Conservation (phyloP, 257 asterid genomes). For the Capsicum pubescens region DNA sequence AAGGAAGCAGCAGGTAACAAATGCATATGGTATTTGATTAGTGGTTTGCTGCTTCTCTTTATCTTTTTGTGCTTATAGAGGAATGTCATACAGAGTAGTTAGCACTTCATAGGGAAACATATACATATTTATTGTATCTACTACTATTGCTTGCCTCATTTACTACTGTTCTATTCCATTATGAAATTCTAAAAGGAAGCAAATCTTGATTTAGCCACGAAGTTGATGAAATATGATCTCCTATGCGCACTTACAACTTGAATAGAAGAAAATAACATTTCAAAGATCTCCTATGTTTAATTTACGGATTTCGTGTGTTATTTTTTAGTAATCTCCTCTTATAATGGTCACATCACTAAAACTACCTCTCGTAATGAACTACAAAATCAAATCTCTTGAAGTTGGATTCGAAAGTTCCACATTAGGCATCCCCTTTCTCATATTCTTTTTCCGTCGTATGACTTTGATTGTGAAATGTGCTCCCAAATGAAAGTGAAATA, state of each 20-base stretch:
- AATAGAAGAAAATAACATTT: neutral
- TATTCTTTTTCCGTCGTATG: no score
- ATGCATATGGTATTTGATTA: neutral
- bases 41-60: neutral
- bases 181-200: neutral
- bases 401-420: no score
- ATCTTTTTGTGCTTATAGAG: neutral
- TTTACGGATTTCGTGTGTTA: no score
- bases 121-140: constrained; percentile 7
- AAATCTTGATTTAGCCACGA: neutral
- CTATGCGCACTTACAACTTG: neutral
- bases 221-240: neutral
- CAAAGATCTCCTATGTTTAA: no score
- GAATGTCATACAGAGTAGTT: constrained; percentile 16
- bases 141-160: neutral
- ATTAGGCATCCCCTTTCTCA: no score
- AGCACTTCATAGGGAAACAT: constrained; percentile 5
- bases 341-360: no score
- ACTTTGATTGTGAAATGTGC: no score
- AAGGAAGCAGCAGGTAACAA: constrained; percentile 11
- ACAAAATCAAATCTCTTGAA: no score
- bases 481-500: no score
- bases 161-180: neutral
- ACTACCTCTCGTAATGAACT: no score
- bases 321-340: no score